Evolutionary conservation across 1,139 yeast species (phyloP), one percentile per base, ranked within the genome.

Genomic region (Sugiyamaella japonica): DNA sequence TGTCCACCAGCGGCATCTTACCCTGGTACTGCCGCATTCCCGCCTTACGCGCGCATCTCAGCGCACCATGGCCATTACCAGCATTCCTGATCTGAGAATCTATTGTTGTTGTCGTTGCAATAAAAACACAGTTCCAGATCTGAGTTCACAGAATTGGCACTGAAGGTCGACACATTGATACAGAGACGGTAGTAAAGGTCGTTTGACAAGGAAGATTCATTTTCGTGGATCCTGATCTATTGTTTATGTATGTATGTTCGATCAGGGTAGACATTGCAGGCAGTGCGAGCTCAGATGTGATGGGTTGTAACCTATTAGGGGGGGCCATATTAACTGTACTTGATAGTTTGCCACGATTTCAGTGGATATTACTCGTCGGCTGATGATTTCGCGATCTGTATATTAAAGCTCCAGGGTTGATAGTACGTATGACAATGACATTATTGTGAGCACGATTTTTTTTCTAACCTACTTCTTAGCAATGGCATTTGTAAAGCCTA

Each of bases 401-500:
- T 3, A 20, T 20, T 20, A 20, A 20, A 20, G 25, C 25, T 20
- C 25, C 25, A 20, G 25, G 25, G 25, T 20, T 20, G 3, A 20
- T 20, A 20, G 25, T 20, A 20, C 25, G 25, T 20, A 20, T 20
- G 3, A 6, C 6, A 20, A 20, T 20, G 25, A 6, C 25, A 20
- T 20, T 20, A 6, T 20, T 6, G 25, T 20, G n/a, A 20, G 25
- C 25, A n/a, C 25, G 5, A 20, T 3, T 20, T 20, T 20, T 20
- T 20, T 6, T 20, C 34, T 29, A 29, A 29, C 34, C 3, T 29
- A 6, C 15, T 37, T 37, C 25, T 40, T 6, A 40, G 44, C 17
- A 40, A 40, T 40, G 44, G 44, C 29, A 8, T 31, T 40, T 23
- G 44, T 40, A 5, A 17, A 40, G 32, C 15, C n/a, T 20, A 40